phyloP scores from a whole-genome alignment of 1,284 basidiomycete genomes.

The Malassezia slooffiae region DNA sequence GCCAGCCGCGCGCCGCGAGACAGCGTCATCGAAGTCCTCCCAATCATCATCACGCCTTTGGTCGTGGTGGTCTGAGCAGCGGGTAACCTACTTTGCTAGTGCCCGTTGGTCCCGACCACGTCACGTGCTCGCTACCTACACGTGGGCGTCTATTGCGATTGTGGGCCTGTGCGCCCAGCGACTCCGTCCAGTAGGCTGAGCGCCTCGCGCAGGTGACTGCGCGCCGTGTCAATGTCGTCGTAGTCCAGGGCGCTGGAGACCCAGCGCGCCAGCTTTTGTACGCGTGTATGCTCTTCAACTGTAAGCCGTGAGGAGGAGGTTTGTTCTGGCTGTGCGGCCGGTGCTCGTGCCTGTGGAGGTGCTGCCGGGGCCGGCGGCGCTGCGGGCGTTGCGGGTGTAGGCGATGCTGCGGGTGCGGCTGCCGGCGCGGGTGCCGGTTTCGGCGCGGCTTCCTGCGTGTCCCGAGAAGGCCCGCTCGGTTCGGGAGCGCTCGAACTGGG shows the following conservation, averaged over 20 bases:
- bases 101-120: too few relatives aligned
- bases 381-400: too few relatives aligned
- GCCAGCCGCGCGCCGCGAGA: constrained; percentile 3
- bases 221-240: constrained; percentile 39
- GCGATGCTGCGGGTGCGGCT: too few relatives aligned
- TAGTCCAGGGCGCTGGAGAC: constrained; percentile 42
- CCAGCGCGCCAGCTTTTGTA: constrained; percentile 37
- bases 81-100: constrained; percentile 2
- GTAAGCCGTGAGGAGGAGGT: too few relatives aligned
- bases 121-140: constrained; percentile 10
- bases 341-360: too few relatives aligned
- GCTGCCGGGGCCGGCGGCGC: too few relatives aligned
- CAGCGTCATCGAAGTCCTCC: constrained; percentile 12
- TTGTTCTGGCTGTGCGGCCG: too few relatives aligned
- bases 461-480: too few relatives aligned
- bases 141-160: neutral
- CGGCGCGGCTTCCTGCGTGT: too few relatives aligned
- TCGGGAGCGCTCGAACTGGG: too few relatives aligned
- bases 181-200: constrained; percentile 33
- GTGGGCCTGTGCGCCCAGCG: neutral
- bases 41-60: constrained; percentile 15
- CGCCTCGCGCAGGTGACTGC: constrained; percentile 32
- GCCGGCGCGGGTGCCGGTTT: neutral
- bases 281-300: constrained; percentile 9
- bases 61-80: too few relatives aligned